Evolutionary conservation across 805 yeast genomes (phyloP).

Genomic region (Candida boleticola): DNA sequence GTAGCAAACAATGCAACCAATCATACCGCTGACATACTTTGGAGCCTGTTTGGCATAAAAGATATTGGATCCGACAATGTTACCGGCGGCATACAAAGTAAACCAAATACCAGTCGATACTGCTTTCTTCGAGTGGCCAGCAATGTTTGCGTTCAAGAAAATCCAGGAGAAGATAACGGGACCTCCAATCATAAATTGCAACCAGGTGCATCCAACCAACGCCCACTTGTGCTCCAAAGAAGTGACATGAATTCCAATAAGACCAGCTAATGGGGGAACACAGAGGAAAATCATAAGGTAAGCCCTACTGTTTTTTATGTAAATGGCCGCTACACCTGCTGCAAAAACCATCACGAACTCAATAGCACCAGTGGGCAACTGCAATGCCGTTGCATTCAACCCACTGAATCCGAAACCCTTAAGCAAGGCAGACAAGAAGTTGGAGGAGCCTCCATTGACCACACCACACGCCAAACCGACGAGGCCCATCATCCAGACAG

Average conservation of each 20-base stretch:
- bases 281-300: conserved; percentile 15
- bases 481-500: conserved; percentile 18
- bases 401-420: conserved; percentile 31
- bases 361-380: conserved; percentile 26
- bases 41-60: conserved; percentile 23
- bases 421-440: conserved; percentile 26
- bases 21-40: conserved; percentile 22
- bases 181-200: conserved; percentile 28
- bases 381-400: conserved; percentile 24
- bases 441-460: conserved; percentile 26
- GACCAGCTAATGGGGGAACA: conserved; percentile 23
- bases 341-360: conserved; percentile 24
- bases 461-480: conserved; percentile 30
- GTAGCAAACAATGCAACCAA: conserved; percentile 21
- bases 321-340: conserved; percentile 23
- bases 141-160: conserved; percentile 18
- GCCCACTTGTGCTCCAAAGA: conserved; percentile 20
- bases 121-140: conserved; percentile 25
- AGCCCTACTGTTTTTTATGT: conserved; percentile 16
- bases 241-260: conserved; percentile 22
- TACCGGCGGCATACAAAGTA: conserved; percentile 26
- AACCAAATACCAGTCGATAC: conserved; percentile 21
- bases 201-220: conserved; percentile 29
- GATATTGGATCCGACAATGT: conserved; percentile 25
- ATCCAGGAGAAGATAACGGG: conserved; percentile 29